Conservation (phyloP, 768 basidiomycete species). For the Kwoniella sp. region DNA sequence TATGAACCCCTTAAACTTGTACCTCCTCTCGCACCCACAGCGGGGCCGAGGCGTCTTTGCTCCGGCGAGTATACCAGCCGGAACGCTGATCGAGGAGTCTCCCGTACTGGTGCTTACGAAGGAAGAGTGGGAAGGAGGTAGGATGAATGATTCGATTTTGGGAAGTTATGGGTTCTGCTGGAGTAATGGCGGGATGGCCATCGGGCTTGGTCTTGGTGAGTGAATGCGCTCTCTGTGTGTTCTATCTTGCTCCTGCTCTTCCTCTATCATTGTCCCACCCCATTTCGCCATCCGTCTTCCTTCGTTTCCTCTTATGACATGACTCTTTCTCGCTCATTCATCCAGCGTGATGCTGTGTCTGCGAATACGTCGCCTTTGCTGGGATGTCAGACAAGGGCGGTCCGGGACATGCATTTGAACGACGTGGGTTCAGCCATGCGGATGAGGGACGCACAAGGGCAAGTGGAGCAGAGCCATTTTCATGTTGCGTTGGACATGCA, state of each 20-base stretch:
- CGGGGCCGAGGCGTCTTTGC: slow-evolving; percentile 60
- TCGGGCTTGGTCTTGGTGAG: slow-evolving; percentile 53
- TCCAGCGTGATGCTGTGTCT: no score
- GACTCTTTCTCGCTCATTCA: no score
- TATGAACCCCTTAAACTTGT: slow-evolving; percentile 51
- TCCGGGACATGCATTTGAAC: no score
- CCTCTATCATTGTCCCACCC: no score
- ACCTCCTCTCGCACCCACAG: slow-evolving; percentile 40
- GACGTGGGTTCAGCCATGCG: no score
- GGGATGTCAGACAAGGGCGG: no score
- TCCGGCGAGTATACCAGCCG: slow-evolving; percentile 61
- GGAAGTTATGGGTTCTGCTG: slow-evolving; percentile 55
- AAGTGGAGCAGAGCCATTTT: no score
- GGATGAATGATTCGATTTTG: slow-evolving; percentile 47
- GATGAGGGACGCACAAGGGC: no score
- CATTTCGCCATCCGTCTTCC: no score
- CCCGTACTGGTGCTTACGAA: slow-evolving; percentile 77
- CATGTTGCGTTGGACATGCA: no score
- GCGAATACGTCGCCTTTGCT: no score
- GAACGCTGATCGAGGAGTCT: slow-evolving; percentile 76
- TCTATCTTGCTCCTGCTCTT: neutral
- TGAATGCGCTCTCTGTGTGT: neutral
- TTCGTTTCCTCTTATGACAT: no score
- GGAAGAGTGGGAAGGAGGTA: slow-evolving; percentile 63
- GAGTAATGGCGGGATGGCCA: slow-evolving; percentile 50